Evolutionary conservation across 768 basidiomycete genomes (phyloP).

Genomic region (Dioszegia hungarica): DNA sequence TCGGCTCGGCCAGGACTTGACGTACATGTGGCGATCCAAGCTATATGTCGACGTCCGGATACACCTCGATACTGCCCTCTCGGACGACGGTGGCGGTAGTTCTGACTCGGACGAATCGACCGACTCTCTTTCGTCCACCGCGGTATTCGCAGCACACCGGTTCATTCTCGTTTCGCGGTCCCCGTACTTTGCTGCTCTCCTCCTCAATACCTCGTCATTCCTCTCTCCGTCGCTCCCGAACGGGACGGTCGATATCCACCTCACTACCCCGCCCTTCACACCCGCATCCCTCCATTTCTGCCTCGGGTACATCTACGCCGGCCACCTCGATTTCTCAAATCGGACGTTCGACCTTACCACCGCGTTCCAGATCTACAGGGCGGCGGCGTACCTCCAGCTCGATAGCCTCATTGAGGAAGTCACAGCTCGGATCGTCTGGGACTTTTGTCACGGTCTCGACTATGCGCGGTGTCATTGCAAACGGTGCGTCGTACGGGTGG

Average conservation of each 20-base stretch:
- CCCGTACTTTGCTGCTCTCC: conserved; percentile 75
- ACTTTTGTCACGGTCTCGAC: conserved; percentile 86
- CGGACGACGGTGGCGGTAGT: background rate
- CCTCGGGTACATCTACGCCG: conserved; percentile 89
- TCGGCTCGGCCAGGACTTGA: conserved; percentile 84
- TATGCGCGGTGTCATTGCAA: conserved; percentile 80
- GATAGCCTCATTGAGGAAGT: conserved; percentile 70
- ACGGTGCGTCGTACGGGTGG: conserved; percentile 73
- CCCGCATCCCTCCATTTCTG: conserved; percentile 91
- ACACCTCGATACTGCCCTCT: conserved; percentile 51
- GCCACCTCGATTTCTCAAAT: conserved; percentile 87
- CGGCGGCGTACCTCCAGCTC: conserved; percentile 73
- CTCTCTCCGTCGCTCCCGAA: conserved; percentile 14
- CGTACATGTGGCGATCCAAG: conserved; percentile 93
- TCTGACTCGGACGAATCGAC: conserved; percentile 22
- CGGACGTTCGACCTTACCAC: conserved; percentile 88
- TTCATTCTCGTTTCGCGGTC: conserved; percentile 87
- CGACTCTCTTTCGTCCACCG: conserved; percentile 55
- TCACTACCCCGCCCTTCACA: conserved; percentile 90
- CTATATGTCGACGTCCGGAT: conserved; percentile 90
- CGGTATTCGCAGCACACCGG: conserved; percentile 84
- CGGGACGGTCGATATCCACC: conserved; percentile 52
- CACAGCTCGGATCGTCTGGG: conserved; percentile 74
- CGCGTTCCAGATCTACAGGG: conserved; percentile 79
- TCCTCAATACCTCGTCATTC: conserved; percentile 62